Percentiles rank a stretch among this genome's conserved stretches.
These are phyloP conservation scores for Tetrastigma voinierianum DNA, from an alignment of 164 flowering plant genomes.

Conservation along the genomic window DNA sequence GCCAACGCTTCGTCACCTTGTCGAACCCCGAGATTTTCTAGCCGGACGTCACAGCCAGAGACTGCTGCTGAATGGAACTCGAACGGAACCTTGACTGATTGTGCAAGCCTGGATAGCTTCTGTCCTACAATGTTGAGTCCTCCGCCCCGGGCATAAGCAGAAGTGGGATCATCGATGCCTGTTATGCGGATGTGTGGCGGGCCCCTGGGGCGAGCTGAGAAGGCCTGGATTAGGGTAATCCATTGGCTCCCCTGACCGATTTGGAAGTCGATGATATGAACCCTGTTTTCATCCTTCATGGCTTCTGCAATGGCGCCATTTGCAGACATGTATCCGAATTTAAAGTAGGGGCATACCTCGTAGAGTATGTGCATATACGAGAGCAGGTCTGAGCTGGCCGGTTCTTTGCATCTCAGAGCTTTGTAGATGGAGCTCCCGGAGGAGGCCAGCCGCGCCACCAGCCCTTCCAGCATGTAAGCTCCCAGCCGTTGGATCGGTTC, in stretches of 20 bases:
- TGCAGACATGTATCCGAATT: conserved; percentile 61
- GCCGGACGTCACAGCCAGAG: conserved; percentile 34
- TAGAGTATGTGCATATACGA: conserved; percentile 53
- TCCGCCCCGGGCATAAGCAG: conserved; percentile 52
- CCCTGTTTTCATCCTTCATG: conserved; percentile 45
- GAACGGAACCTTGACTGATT: conserved; percentile 44
- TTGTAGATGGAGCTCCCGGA: conserved; percentile 46
- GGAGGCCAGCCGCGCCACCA: conserved; percentile 39
- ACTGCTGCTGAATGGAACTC: conserved; percentile 44
- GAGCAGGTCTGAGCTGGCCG: conserved; percentile 37
- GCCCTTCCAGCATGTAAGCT: conserved; percentile 60
- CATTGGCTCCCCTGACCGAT: conserved; percentile 56
- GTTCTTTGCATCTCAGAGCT: conserved; percentile 41
- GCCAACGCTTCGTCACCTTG: conserved; percentile 54
- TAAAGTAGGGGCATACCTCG: conserved; percentile 61
- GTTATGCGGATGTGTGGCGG: conserved; percentile 61
- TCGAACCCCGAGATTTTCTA: conserved; percentile 24
- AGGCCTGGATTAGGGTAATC: conserved; percentile 49
- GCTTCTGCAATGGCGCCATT: conserved; percentile 74
- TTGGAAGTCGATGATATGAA: conserved; percentile 59
- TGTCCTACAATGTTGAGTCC: conserved; percentile 37
- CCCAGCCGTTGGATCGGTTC: conserved; percentile 55
- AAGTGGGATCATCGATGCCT: conserved; percentile 44
- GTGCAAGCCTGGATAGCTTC: conserved; percentile 38
- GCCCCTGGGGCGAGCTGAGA: conserved; percentile 56